Conservation (phyloP, 306 rosid species). For the Luffa aegyptiaca region DNA sequence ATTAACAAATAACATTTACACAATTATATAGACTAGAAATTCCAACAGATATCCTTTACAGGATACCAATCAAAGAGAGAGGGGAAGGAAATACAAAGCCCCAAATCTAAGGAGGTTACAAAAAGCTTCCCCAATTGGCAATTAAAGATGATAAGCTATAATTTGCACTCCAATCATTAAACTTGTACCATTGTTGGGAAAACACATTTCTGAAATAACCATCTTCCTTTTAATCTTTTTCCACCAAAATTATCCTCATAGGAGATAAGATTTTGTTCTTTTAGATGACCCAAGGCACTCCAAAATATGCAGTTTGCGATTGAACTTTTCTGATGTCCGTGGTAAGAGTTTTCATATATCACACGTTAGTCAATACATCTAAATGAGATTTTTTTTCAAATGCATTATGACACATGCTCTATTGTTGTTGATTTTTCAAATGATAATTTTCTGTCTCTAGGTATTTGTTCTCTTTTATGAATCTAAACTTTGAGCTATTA, state of each 20-base stretch:
- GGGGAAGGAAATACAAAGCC: neutral
- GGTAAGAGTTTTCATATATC: neutral
- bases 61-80: neutral
- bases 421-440: neutral
- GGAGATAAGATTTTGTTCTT: neutral
- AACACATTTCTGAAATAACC: neutral
- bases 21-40: too few relatives aligned
- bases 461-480: neutral
- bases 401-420: neutral
- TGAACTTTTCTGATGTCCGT: neutral
- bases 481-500: conserved; percentile 28
- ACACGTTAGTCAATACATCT: neutral
- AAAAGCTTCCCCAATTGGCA: neutral
- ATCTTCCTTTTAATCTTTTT: neutral
- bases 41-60: neutral
- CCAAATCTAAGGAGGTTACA: neutral
- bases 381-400: neutral
- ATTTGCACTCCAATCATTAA: neutral
- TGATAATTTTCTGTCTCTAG: neutral
- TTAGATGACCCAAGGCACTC: neutral
- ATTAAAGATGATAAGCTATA: neutral
- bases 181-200: neutral
- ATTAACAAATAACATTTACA: too few relatives aligned
- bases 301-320: neutral
- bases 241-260: neutral